Evolutionary conservation across 176 grass and related monocot genomes (phyloP).

Genomic region (barley (Hordeum vulgare)): MorexV3_pseudomolecules_assembly NC_058523.1:281096955-281097454

Average conservation of each 20-base stretch:
- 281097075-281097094: slow-evolving; percentile 79
- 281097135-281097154: slow-evolving; percentile 73
- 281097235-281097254: no score
- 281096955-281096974: slow-evolving; percentile 15
- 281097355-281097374: background rate
- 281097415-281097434: background rate
- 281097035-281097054: slow-evolving; percentile 68
- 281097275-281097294: no score
- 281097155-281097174: slow-evolving; percentile 2
- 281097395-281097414: background rate
- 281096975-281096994: slow-evolving; percentile 18
- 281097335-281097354: background rate
- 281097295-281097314: no score
- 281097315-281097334: no score
- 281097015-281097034: slow-evolving; percentile 94
- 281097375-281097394: background rate
- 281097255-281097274: no score
- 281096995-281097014: slow-evolving; percentile 79
- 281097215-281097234: no score
- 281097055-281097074: slow-evolving; percentile 76
- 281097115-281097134: slow-evolving; percentile 70
- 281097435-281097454: background rate
- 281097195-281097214: background rate
- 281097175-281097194: background rate
- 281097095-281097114: slow-evolving; percentile 92